Evolutionary conservation across 2,329 filamentous ascomycete species (phyloP).

Genomic region (Leptographium procerum): DNA sequence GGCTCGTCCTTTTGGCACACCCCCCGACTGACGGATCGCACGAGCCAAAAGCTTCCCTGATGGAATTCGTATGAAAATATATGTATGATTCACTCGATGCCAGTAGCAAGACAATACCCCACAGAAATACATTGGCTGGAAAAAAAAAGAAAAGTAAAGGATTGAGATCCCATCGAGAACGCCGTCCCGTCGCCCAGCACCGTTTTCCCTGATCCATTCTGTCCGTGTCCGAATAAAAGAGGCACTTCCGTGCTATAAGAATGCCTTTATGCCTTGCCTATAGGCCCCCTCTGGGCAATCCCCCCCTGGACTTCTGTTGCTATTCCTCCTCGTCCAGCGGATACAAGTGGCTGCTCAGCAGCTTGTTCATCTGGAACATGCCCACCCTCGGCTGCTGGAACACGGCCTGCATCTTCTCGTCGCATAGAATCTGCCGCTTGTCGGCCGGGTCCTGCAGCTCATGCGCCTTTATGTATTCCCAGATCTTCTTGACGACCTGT

Average conservation of each 20-base stretch:
- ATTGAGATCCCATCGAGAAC: neutral
- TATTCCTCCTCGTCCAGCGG: slow-evolving; percentile 56
- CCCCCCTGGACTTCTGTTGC: slow-evolving; percentile 1
- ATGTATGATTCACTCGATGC: neutral
- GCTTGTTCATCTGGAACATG: slow-evolving; percentile 99
- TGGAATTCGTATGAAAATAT: neutral
- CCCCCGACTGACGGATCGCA: too few species aligned
- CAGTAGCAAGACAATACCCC: neutral
- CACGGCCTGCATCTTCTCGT: slow-evolving; percentile 80
- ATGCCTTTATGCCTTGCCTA: neutral
- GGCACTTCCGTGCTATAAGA: too few species aligned
- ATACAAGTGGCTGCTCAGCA: slow-evolving; percentile 81
- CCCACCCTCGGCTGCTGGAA: slow-evolving; percentile 87
- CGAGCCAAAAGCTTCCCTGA: too few species aligned
- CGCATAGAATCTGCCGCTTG: slow-evolving; percentile 86
- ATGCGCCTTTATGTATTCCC: slow-evolving; percentile 85
- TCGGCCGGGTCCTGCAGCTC: slow-evolving; percentile 84
- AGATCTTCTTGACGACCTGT: slow-evolving; percentile 91
- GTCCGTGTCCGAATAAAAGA: neutral
- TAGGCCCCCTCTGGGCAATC: neutral
- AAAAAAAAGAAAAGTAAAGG: neutral
- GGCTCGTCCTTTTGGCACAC: too few species aligned
- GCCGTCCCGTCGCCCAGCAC: neutral
- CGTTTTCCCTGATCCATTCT: neutral
- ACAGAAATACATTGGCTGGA: neutral